Evolutionary conservation across 805 yeast genomes (phyloP).

Genomic region (Zygoascus ofunaensis): DNA sequence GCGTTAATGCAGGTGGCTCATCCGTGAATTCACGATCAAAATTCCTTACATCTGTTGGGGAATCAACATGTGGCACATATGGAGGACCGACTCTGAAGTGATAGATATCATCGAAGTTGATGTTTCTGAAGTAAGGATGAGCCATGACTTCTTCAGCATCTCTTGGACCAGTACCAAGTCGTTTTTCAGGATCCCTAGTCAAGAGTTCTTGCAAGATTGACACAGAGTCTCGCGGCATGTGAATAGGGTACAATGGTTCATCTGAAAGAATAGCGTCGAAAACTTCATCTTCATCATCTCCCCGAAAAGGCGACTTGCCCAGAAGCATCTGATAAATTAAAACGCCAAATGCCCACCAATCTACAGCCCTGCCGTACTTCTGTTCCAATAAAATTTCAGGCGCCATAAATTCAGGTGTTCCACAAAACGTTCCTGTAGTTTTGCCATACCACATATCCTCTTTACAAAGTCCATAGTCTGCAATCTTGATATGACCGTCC

Average conservation of each 20-base stretch:
- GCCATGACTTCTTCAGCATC: conserved; percentile 94
- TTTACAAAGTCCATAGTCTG: conserved; percentile 95
- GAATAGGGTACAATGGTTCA: conserved; percentile 93
- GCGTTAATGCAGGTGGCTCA: conserved; percentile 90
- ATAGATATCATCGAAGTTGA: conserved; percentile 80
- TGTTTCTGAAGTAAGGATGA: conserved; percentile 86
- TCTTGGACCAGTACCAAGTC: conserved; percentile 78
- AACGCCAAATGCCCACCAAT: conserved; percentile 99
- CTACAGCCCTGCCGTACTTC: conserved; percentile 87
- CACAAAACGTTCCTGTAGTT: conserved; percentile 92
- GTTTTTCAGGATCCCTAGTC: conserved; percentile 75
- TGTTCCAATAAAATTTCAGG: conserved; percentile 94
- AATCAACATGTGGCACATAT: conserved; percentile 74
- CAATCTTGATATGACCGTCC: conserved; percentile 91
- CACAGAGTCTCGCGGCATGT: conserved; percentile 95
- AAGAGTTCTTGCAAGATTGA: conserved; percentile 84
- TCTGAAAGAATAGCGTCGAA: conserved; percentile 94
- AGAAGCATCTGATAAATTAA: conserved; percentile 90
- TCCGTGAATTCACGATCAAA: conserved; percentile 93
- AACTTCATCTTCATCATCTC: conserved; percentile 94
- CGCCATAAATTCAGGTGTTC: conserved; percentile 99
- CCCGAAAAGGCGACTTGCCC: conserved; percentile 94
- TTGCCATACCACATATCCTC: conserved; percentile 80
- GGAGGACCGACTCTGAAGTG: conserved; percentile 73
- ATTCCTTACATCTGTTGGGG: conserved; percentile 84